These are phyloP conservation scores for Dictyophora rubrovolvata DNA, from an alignment of 768 basidiomycete genomes.

Conservation along the genomic window DNA sequence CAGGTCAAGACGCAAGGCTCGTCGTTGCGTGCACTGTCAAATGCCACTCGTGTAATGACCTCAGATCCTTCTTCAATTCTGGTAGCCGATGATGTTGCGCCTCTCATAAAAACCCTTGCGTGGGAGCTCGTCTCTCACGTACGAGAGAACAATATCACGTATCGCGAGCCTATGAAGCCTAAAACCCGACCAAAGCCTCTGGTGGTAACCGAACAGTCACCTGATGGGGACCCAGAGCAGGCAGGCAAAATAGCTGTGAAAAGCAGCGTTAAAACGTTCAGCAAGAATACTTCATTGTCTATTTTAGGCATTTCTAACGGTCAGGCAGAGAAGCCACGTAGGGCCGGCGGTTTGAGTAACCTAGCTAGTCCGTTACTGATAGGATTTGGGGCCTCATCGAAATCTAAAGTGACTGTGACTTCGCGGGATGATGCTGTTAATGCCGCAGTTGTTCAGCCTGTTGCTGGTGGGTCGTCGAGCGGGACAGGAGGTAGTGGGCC, in stretches of 20 bases:
- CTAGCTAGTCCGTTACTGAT: conserved; percentile 8
- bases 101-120: conserved; percentile 53
- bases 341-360: not conserved
- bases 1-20: conserved; percentile 38
- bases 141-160: conserved; percentile 48
- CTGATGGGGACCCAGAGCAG: not conserved
- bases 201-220: not conserved
- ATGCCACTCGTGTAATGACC: conserved; percentile 84
- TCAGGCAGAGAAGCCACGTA: conserved; percentile 1
- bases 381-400: conserved; percentile 4
- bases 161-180: conserved; percentile 29
- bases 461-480: conserved; percentile 14
- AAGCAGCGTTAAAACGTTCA: not conserved
- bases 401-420: not conserved
- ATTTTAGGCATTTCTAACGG: not conserved
- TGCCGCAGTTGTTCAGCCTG: not conserved
- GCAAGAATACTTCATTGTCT: not conserved
- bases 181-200: conserved; percentile 31
- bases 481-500: conserved; percentile 16
- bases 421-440: not conserved
- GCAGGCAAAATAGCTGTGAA: not conserved
- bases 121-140: conserved; percentile 58
- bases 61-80: conserved; percentile 66
- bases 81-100: conserved; percentile 49
- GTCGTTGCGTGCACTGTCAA: conserved; percentile 63